phyloP scores from a whole-genome alignment of 129 eudicot species.

The Pseudognaphalium luteoalbum region DNA sequence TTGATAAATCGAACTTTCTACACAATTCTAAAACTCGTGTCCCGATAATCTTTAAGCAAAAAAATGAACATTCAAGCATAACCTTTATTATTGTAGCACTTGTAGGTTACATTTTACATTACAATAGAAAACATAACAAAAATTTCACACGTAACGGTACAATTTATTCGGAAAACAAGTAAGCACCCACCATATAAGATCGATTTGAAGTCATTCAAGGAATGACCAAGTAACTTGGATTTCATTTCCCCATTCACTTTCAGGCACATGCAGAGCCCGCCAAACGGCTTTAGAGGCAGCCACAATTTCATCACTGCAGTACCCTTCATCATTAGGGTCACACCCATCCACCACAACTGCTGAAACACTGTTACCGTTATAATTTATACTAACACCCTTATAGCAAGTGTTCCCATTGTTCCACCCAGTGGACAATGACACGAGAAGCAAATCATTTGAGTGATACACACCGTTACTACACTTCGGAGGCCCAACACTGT shows the following conservation, averaged over 20 bases:
- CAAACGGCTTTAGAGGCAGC: background rate
- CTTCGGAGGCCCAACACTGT: too few relatives aligned
- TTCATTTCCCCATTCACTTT: background rate
- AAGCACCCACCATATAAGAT: too few relatives aligned
- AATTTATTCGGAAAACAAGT: background rate
- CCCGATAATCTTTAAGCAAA: too few relatives aligned
- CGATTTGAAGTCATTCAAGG: too few relatives aligned
- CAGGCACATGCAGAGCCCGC: background rate
- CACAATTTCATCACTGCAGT: background rate
- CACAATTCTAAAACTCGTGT: too few relatives aligned
- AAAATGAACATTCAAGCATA: too few relatives aligned
- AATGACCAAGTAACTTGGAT: background rate
- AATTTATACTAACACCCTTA: background rate
- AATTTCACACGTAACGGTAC: too few relatives aligned
- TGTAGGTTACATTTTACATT: too few relatives aligned
- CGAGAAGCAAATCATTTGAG: background rate
- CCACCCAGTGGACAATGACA: background rate
- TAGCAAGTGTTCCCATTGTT: background rate
- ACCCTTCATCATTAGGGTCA: background rate
- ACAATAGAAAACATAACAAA: too few relatives aligned
- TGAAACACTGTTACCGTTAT: background rate
- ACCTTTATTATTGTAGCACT: too few relatives aligned
- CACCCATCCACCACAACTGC: background rate
- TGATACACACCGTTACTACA: too few relatives aligned
- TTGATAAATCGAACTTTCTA: too few relatives aligned